Evolutionary conservation across 2,329 filamentous ascomycete genomes (phyloP), one percentile per base, ranked within the genome.

Genomic region (Hypoxylon sp.): DNA sequence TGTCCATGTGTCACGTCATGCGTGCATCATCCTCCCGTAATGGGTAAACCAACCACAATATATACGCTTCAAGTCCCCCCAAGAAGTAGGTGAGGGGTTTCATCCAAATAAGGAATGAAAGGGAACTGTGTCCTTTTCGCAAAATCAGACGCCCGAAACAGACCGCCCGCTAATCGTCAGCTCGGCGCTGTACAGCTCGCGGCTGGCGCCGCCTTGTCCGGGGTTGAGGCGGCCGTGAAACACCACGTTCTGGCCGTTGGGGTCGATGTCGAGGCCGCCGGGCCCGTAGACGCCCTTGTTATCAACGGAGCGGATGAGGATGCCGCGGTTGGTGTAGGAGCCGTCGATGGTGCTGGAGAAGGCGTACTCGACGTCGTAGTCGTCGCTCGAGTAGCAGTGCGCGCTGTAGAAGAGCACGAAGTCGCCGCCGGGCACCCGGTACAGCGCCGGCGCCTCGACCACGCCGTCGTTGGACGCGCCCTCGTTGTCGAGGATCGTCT

Each of bases 351-450:
- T 71, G 53, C 56, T 67, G 13, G 69, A 71, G 47, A 67, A 72
- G 3, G 70, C 70, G 48, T 71, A 71, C 47, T 72, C 69, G 61
- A 72, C 67, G 13, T 72, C 70, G 53, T 72, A 72, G 60, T 72
- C 69, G 48, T 72, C 70, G 55, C 65, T 72, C 1, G 66, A 62
- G 57, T 70, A 72, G 64, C 70, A 72, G 50, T 72, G 68, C 11
- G 69, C 66, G 55, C 69, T 70, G 55, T 72, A 72, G 58, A 72
- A 72, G 9, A 72, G 58, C 37, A 72, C 60, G 26, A 58, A 72
- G 27, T 62, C 63, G 2, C 67, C 70, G 26, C 64, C 42, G 4
- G 43, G 57, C 18, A 71, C 65, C 64, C 69, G 65, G 45, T 71
- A 72, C 35, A 72, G 58, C 6, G 67, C 38, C 10, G 70, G 70